Conservation (phyloP, 2,329 filamentous ascomycete genomes). For the Colletotrichum sp. region DNA sequence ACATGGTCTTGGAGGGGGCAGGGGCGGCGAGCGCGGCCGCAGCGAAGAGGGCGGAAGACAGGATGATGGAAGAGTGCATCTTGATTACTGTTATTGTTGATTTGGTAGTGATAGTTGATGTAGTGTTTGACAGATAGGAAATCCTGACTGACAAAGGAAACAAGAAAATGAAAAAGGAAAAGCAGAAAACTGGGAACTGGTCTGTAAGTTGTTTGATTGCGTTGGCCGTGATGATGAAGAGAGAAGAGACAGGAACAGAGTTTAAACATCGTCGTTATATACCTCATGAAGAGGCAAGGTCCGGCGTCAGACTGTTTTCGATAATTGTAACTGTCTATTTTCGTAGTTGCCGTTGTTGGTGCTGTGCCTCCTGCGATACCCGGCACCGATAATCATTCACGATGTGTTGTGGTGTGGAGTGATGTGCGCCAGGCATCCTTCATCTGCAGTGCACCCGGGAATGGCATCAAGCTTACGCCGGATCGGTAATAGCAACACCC, state of each 20-base stretch:
- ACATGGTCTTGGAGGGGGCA: not conserved
- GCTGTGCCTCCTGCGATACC: not conserved
- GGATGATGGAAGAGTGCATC: slow-evolving; percentile 18
- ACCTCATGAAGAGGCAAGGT: not conserved
- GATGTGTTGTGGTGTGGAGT: not conserved
- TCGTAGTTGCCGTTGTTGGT: not conserved
- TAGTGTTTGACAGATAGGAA: not conserved
- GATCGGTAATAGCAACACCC: not conserved
- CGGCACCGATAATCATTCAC: not conserved
- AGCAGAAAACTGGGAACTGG: not conserved
- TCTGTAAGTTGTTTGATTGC: not conserved
- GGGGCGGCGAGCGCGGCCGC: slow-evolving; percentile 20
- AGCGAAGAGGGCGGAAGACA: slow-evolving; percentile 19
- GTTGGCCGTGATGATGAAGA: not conserved
- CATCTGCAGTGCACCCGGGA: not conserved
- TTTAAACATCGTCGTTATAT: not conserved
- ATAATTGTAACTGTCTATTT: not conserved
- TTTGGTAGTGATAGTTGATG: not conserved
- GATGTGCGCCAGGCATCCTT: not conserved
- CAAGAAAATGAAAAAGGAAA: not conserved
- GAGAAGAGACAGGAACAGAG: not conserved
- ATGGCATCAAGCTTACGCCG: not conserved
- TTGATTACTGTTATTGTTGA: not conserved
- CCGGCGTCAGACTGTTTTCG: not conserved
- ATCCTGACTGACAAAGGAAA: not conserved